Conservation (phyloP, 306 rosid genomes). For the Prinsepia uniflora region DNA sequence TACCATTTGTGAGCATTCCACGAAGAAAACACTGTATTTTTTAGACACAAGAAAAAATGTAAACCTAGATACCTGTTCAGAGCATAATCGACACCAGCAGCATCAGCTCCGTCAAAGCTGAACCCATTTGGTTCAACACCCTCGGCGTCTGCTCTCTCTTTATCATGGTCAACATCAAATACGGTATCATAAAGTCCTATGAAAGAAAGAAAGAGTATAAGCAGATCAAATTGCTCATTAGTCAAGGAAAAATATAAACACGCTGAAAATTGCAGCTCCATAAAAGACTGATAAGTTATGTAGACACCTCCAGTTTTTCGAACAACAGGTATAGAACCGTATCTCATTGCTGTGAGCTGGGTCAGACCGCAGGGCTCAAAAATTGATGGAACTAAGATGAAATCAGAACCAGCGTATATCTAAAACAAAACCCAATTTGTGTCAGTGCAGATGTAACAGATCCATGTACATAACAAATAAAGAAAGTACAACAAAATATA, state of each 20-base stretch:
- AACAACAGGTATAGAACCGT: slow-evolving; percentile 90
- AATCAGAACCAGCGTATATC: slow-evolving; percentile 97
- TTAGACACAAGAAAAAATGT: neutral
- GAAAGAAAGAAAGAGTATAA: slow-evolving; percentile 8
- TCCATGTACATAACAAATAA: neutral
- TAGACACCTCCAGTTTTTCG: slow-evolving; percentile 84
- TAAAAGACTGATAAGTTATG: neutral
- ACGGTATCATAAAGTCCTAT: slow-evolving; percentile 89
- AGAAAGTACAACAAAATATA: neutral
- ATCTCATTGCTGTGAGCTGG: slow-evolving; percentile 98
- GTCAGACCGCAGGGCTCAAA: slow-evolving; percentile 99
- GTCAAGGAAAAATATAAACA: neutral
- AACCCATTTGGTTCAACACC: slow-evolving; percentile 91
- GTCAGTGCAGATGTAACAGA: slow-evolving; percentile 18
- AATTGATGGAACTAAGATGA: slow-evolving; percentile 91
- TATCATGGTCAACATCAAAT: slow-evolving; percentile 73
- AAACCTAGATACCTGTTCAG: slow-evolving; percentile 63
- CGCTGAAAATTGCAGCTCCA: neutral
- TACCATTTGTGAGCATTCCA: slow-evolving; percentile 13
- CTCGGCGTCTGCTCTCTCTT: slow-evolving; percentile 73
- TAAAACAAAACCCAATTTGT: slow-evolving; percentile 24
- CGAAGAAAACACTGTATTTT: neutral
- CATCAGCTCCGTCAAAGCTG: slow-evolving; percentile 88
- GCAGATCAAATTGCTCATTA: neutral
- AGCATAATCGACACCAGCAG: slow-evolving; percentile 82